phyloP scores from a whole-genome alignment of 2,329 filamentous ascomycete species.

The Aspergillus novofumigatus region DNA sequence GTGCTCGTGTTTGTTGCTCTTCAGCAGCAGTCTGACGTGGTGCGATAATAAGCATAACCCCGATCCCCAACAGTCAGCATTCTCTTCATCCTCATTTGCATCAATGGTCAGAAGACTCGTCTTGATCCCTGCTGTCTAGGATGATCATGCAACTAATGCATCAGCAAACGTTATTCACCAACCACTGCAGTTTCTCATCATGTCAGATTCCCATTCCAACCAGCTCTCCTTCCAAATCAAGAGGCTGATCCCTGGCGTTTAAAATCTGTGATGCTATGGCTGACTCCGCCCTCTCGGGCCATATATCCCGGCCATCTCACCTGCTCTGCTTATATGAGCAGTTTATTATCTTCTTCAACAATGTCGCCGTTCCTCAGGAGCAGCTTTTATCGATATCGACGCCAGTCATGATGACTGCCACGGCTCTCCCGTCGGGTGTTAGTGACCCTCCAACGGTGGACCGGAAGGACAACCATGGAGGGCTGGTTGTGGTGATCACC shows the following conservation, averaged over 20 bases:
- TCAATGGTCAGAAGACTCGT: not conserved
- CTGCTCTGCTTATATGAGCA: not conserved
- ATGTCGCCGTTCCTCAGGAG: not conserved
- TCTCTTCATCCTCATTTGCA: not conserved
- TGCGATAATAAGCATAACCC: not conserved
- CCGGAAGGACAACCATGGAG: slow-evolving; percentile 37
- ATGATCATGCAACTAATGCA: not conserved
- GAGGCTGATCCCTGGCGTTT: not conserved
- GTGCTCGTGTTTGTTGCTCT: not conserved
- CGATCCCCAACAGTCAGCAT: not conserved
- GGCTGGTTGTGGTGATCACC: slow-evolving; percentile 39
- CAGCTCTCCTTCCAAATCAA: not conserved
- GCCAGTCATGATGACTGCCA: slow-evolving; percentile 3
- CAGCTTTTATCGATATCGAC: not conserved
- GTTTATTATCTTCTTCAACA: not conserved
- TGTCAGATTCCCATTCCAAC: not conserved
- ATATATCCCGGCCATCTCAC: not conserved
- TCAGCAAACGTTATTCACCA: not conserved
- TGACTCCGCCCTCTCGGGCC: not conserved
- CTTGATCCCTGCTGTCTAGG: not conserved
- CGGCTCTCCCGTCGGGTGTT: slow-evolving; percentile 10
- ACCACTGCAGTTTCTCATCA: not conserved
- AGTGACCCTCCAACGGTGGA: slow-evolving; percentile 35
- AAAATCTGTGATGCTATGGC: not conserved
- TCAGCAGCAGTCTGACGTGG: not conserved